These are phyloP conservation scores for Plasmodium cynomolgi DNA, from an alignment of 169 alveolate genomes.

Conservation along the genomic window DNA sequence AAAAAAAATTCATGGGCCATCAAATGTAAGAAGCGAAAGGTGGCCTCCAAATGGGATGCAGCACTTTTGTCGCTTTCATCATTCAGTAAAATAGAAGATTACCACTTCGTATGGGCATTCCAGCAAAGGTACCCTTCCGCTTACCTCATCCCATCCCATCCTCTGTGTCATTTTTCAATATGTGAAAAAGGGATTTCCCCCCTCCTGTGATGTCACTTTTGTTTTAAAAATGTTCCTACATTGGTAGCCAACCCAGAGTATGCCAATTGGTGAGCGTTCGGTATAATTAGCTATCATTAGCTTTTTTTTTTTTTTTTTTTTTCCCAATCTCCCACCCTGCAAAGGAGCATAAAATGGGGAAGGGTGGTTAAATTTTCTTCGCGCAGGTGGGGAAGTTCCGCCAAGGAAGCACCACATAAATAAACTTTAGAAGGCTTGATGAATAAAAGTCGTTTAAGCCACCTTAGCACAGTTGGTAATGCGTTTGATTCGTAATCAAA, in stretches of 20 bases:
- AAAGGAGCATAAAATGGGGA: neutral
- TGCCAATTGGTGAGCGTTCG: neutral
- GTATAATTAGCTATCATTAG: neutral
- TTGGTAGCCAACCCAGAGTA: neutral
- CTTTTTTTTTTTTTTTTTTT: too few species aligned
- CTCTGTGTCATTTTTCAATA: neutral
- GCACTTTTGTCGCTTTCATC: neutral
- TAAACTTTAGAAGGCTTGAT: neutral
- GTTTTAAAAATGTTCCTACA: neutral
- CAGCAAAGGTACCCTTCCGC: neutral
- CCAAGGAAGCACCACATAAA: too few species aligned
- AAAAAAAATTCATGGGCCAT: neutral
- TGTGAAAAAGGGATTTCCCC: neutral
- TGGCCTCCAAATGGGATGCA: neutral
- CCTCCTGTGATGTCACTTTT: neutral
- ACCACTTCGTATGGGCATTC: neutral
- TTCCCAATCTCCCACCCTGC: neutral
- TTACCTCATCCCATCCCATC: neutral
- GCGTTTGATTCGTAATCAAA: constrained; percentile 91
- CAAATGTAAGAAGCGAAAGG: neutral
- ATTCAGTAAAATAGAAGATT: neutral
- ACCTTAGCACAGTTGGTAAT: constrained; percentile 89
- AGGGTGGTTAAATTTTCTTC: neutral
- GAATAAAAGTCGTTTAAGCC: constrained; percentile 74
- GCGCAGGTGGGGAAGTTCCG: neutral